These are phyloP conservation scores for Diplodia intermedia DNA, from an alignment of 2,329 filamentous ascomycete species.

Conservation along the genomic window DNA sequence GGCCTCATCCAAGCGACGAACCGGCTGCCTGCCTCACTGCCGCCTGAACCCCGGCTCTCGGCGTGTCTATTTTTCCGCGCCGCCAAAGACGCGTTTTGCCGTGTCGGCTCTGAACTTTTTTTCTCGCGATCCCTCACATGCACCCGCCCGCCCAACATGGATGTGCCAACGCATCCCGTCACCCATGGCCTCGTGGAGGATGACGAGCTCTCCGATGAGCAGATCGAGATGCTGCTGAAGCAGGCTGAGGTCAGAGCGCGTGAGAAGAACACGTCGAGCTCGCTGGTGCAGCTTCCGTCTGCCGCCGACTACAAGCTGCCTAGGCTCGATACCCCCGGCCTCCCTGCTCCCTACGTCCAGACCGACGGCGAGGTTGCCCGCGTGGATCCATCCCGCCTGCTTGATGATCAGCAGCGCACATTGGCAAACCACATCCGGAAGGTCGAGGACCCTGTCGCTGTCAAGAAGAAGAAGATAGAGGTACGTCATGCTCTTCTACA, in stretches of 20 bases:
- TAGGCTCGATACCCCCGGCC: conserved; percentile 55
- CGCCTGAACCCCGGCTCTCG: conserved; percentile 11
- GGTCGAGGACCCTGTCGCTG: conserved; percentile 60
- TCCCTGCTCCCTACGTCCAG: conserved; percentile 62
- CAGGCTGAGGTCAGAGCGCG: conserved; percentile 67
- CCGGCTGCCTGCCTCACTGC: neutral
- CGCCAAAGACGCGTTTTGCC: conserved; percentile 10
- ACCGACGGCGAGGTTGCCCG: conserved; percentile 60
- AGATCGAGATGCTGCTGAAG: conserved; percentile 58
- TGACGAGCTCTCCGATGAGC: conserved; percentile 64
- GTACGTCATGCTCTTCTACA: conserved; percentile 50
- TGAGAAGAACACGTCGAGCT: conserved; percentile 47
- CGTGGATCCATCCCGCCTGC: conserved; percentile 59
- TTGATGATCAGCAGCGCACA: conserved; percentile 56
- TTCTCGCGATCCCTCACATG: conserved; percentile 20
- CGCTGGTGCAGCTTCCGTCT: conserved; percentile 29
- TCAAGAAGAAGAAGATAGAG: conserved; percentile 57
- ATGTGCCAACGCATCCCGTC: conserved; percentile 28
- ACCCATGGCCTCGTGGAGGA: conserved; percentile 24
- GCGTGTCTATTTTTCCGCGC: conserved; percentile 9
- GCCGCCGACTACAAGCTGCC: conserved; percentile 54
- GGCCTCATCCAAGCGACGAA: neutral
- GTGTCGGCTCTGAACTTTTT: conserved; percentile 17
- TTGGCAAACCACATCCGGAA: conserved; percentile 58
- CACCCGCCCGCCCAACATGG: conserved; percentile 23